These are phyloP conservation scores for Crepidotus variabilis DNA, from an alignment of 768 basidiomycete genomes.

Conservation along the genomic window DNA sequence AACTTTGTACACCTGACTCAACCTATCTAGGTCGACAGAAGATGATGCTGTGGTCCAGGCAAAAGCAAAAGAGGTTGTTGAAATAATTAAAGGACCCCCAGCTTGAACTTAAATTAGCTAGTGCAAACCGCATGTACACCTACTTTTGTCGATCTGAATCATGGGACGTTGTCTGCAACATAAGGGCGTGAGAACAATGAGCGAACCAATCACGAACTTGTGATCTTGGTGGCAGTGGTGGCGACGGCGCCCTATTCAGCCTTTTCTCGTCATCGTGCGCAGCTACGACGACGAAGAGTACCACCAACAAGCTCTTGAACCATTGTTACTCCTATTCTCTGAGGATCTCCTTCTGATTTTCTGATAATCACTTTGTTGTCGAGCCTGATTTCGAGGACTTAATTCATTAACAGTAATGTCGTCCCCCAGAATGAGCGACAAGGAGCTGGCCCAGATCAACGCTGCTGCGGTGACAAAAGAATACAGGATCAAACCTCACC, in stretches of 20 bases:
- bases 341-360: no score
- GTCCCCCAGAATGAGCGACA: slow-evolving; percentile 64
- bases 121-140: background rate
- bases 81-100: slow-evolving; percentile 23
- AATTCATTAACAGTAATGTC: slow-evolving; percentile 28
- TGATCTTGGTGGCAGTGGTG: background rate
- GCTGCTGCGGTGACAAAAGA: slow-evolving; percentile 87
- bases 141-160: no score
- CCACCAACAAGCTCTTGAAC: background rate
- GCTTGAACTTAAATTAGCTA: no score
- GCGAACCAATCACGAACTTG: background rate
- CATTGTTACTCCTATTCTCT: no score
- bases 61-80: slow-evolving; percentile 37
- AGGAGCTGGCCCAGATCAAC: slow-evolving; percentile 75
- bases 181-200: background rate
- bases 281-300: slow-evolving; percentile 1
- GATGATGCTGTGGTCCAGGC: slow-evolving; percentile 34
- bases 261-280: slow-evolving; percentile 2
- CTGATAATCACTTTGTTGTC: background rate
- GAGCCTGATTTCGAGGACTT: background rate
- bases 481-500: slow-evolving; percentile 85
- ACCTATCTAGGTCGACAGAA: slow-evolving; percentile 42
- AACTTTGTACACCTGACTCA: slow-evolving; percentile 6
- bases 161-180: no score
- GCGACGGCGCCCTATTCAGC: background rate